A percentile compares a stretch with the other conserved stretches of the same genome.
Evolutionary conservation across 2,329 filamentous ascomycete genomes (phyloP).

Genomic region (Periconia macrospinosa): DNA sequence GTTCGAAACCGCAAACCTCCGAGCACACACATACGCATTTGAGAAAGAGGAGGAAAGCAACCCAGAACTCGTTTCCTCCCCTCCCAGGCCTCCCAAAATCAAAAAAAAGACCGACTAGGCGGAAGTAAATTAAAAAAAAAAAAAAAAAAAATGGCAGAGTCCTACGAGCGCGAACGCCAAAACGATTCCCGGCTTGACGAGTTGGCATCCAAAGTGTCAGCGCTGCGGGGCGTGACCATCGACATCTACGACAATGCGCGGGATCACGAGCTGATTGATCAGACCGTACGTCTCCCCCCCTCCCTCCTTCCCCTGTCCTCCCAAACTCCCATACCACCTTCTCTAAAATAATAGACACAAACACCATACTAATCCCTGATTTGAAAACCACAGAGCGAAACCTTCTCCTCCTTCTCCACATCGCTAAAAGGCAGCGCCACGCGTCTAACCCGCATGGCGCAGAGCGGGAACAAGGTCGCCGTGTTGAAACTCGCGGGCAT

Average conservation of each 20-base stretch:
- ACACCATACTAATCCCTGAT: not conserved
- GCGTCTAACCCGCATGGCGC: conserved; percentile 86
- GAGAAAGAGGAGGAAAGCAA: too few species aligned
- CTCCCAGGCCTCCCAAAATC: too few species aligned
- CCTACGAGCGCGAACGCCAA: conserved; percentile 52
- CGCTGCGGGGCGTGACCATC: conserved; percentile 88
- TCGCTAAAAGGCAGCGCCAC: conserved; percentile 81
- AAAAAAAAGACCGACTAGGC: too few species aligned
- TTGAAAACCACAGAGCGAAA: conserved; percentile 66
- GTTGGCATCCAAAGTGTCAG: conserved; percentile 86
- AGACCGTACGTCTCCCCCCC: conserved; percentile 63
- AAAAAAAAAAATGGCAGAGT: conserved; percentile 6
- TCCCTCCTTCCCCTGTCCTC: not conserved
- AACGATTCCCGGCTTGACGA: conserved; percentile 95
- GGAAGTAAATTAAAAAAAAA: too few species aligned
- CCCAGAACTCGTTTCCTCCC: too few species aligned
- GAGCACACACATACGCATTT: too few species aligned
- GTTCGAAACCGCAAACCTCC: too few species aligned
- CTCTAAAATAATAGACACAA: not conserved
- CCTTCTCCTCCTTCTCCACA: conserved; percentile 84
- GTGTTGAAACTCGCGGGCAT: conserved; percentile 88
- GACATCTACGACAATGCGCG: conserved; percentile 98
- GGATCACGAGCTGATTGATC: conserved; percentile 84
- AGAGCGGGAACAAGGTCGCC: conserved; percentile 85
- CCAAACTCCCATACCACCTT: not conserved